Base-by-base conservation (phyloP, 1,284 basidiomycete genomes). In the Pseudozyma flocculosa region DNA sequence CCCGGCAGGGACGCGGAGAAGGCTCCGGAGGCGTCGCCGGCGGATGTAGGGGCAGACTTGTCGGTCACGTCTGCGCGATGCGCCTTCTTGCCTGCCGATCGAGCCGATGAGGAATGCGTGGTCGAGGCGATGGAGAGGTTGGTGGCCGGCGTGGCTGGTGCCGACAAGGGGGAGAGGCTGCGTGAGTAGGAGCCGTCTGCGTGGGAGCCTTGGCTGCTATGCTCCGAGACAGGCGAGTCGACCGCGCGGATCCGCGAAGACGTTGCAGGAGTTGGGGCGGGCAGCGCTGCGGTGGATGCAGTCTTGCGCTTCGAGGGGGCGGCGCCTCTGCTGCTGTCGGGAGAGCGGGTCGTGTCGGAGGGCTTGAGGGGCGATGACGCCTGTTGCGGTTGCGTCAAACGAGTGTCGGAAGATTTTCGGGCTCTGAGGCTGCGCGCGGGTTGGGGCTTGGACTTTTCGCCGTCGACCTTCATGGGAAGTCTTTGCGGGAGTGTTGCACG, bases 61-160 rank as follows among this genome's bases (percentile, higher is more conserved):
- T 38, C 15, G 17, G 5, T 15, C 18, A 19, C 38, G 18, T 40
- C 38, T 4, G 18, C 19, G 38, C 10, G 18, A 9, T 40, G 38
- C 3, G 18, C 38, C 38, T 22, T 44, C 13, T 34, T 32, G 13
- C 22, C 22, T n/a, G 29, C 5, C 29, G 41, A 41, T 10, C 29
- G 14, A n/a, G 29, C 24, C 11, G 48, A 44, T 13, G 41, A 26
- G 13, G 48, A 50, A 26, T 48, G 43, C 22, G 36, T 50, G 34
- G 48, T 50, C 10, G 48, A 26, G 26, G 26, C 26, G 24, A 29
- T 50, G 17, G 48, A 50, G 29, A 44, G n/a, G 11, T 14, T n/a
- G 24, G 48, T 50, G 41, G 48, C 48, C 15, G 48, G 48, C 24
- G 48, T 50, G 32, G 48, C 48, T 18, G 48, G 48, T 2, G 48